Percentiles rank a stretch among this genome's conserved stretches.
Conservation (phyloP, 768 basidiomycete species). For the Amanita rimosa region DNA sequence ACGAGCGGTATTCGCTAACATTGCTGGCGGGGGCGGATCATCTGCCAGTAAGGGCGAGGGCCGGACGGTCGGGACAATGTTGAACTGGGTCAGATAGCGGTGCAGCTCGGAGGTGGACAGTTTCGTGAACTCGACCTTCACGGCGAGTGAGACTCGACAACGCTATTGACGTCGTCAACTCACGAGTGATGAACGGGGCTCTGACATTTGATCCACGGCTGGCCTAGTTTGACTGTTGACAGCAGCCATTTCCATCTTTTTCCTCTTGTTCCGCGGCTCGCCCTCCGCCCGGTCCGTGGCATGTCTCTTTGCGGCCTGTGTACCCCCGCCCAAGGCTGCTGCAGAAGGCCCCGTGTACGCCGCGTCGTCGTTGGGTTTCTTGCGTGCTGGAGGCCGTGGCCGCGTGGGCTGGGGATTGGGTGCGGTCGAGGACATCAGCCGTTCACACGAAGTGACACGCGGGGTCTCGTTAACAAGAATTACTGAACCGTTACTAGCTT, state of each 20-base stretch:
- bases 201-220: slow-evolving; percentile 26
- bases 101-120: slow-evolving; percentile 56
- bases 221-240: slow-evolving; percentile 13
- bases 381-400: slow-evolving; percentile 52
- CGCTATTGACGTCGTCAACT: slow-evolving; percentile 13
- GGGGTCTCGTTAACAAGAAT: no score
- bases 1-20: slow-evolving; percentile 39
- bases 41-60: slow-evolving; percentile 57
- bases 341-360: slow-evolving; percentile 51
- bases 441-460: neutral
- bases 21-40: slow-evolving; percentile 61
- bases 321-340: slow-evolving; percentile 31
- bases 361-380: slow-evolving; percentile 57
- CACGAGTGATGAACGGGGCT: slow-evolving; percentile 31
- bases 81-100: slow-evolving; percentile 63
- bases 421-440: slow-evolving; percentile 8
- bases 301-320: slow-evolving; percentile 38
- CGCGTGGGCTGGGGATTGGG: slow-evolving; percentile 18
- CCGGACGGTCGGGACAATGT: slow-evolving; percentile 57
- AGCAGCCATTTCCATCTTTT: slow-evolving; percentile 41
- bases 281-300: slow-evolving; percentile 60
- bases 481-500: no score
- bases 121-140: slow-evolving; percentile 65
- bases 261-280: slow-evolving; percentile 67
- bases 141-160: neutral